phyloP scores from a whole-genome alignment of 805 yeast species.

The Saccharomycopsis sp. region DNA sequence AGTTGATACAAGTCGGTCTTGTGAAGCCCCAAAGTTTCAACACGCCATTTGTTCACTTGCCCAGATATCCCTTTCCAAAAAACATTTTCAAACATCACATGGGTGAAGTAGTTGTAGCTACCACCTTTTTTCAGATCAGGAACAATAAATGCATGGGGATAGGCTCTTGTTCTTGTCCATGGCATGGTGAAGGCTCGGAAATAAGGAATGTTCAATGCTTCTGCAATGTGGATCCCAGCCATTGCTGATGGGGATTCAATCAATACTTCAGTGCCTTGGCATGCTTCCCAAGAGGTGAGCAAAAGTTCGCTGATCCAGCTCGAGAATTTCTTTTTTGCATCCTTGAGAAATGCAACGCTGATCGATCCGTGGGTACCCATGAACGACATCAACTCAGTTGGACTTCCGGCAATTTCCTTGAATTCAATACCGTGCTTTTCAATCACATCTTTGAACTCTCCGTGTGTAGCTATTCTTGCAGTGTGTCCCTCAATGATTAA shows the following conservation, averaged over 20 bases:
- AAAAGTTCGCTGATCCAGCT: conserved; percentile 77
- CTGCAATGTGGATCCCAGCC: conserved; percentile 94
- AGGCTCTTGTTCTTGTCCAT: conserved; percentile 92
- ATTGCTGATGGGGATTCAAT: conserved; percentile 96
- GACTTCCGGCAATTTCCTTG: conserved; percentile 80
- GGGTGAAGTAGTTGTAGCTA: conserved; percentile 84
- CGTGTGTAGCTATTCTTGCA: conserved; percentile 80
- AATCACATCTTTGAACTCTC: conserved; percentile 74
- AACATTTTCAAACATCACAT: conserved; percentile 84
- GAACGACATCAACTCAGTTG: conserved; percentile 81
- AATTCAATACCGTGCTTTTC: conserved; percentile 57
- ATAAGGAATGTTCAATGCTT: conserved; percentile 81
- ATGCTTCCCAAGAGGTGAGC: conserved; percentile 73
- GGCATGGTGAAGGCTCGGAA: conserved; percentile 98
- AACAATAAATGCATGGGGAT: conserved; percentile 92
- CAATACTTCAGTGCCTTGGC: conserved; percentile 69
- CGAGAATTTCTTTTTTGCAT: conserved; percentile 71
- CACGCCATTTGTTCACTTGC: conserved; percentile 85
- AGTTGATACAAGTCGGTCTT: conserved; percentile 61
- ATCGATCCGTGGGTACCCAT: conserved; percentile 89
- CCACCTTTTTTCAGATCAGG: conserved; percentile 94
- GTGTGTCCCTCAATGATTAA: conserved; percentile 71
- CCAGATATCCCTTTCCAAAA: conserved; percentile 89
- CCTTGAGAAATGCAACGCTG: conserved; percentile 72
- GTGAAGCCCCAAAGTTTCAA: conserved; percentile 50